Conservation (phyloP, 768 basidiomycete genomes). For the Lactifluus hygrophoroides region DNA sequence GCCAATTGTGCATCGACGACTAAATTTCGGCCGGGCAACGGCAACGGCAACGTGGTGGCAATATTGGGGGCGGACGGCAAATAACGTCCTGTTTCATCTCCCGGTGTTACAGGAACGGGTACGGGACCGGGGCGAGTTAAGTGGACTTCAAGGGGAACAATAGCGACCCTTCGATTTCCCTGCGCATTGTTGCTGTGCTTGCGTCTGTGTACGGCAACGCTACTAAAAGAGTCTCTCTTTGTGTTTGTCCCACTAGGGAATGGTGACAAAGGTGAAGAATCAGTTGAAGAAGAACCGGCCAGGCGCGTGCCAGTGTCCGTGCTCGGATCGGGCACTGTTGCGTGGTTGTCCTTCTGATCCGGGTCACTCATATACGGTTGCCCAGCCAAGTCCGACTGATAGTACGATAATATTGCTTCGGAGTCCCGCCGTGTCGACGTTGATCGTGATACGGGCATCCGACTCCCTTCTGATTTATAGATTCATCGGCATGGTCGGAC, state of each 20-base stretch:
- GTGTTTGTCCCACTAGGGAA: background rate
- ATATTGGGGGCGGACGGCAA: background rate
- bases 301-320: background rate
- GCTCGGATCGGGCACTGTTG: background rate
- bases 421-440: slow-evolving; percentile 30
- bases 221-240: slow-evolving; percentile 1
- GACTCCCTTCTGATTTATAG: background rate
- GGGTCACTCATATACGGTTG: slow-evolving; percentile 23
- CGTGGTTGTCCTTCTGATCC: slow-evolving; percentile 11
- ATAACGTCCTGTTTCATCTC: background rate
- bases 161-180: background rate
- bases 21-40: background rate
- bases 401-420: slow-evolving; percentile 43
- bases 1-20: slow-evolving; percentile 11
- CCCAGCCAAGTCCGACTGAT: slow-evolving; percentile 45
- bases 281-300: background rate
- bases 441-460: slow-evolving; percentile 20
- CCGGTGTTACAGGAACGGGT: background rate
- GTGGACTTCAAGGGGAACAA: slow-evolving; percentile 4
- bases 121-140: background rate
- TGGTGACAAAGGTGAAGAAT: slow-evolving; percentile 11
- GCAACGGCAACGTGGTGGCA: slow-evolving; percentile 1
- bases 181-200: slow-evolving; percentile 4
- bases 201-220: background rate
- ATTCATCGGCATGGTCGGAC: background rate